Percentiles rank a stretch among this genome's conserved stretches.
Evolutionary conservation across 495 filamentous ascomycete species (phyloP).

Genomic region (Daldinia caldariorum): DNA sequence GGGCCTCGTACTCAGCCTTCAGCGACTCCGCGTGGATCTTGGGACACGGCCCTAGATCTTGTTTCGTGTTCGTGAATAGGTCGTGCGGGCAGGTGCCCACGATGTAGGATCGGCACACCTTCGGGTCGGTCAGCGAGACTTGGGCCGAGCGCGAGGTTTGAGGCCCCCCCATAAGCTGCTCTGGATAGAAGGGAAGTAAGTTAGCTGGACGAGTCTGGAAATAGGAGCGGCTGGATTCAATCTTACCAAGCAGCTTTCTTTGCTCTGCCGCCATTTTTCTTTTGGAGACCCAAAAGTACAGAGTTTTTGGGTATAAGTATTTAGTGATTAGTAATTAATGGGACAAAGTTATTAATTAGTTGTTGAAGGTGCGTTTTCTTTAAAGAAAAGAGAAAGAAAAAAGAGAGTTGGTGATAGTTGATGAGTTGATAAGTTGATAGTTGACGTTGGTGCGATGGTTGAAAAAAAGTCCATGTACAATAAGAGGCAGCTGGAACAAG

Average conservation of each 20-base stretch:
- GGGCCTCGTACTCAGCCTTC: slow-evolving; percentile 83
- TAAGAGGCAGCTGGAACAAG: slow-evolving; percentile 37
- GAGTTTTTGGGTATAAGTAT: not conserved
- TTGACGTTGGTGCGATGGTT: not conserved
- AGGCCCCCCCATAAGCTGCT: slow-evolving; percentile 83
- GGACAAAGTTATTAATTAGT: not conserved
- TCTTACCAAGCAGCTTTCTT: slow-evolving; percentile 88
- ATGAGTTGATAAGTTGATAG: not conserved
- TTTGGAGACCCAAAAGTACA: not conserved
- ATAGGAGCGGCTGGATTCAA: slow-evolving; percentile 9
- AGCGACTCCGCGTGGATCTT: slow-evolving; percentile 90
- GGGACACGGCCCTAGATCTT: slow-evolving; percentile 91
- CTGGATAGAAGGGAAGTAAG: slow-evolving; percentile 50
- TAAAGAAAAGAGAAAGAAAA: too few species aligned
- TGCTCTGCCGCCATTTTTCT: slow-evolving; percentile 91
- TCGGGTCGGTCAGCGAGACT: slow-evolving; percentile 88
- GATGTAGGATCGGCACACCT: slow-evolving; percentile 94
- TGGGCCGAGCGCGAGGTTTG: slow-evolving; percentile 76
- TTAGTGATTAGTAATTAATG: not conserved
- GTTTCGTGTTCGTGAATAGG: slow-evolving; percentile 99
- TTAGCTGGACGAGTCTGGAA: slow-evolving; percentile 28
- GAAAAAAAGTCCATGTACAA: slow-evolving; percentile 13
- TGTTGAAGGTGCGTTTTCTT: not conserved
- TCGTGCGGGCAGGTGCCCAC: slow-evolving; percentile 96
- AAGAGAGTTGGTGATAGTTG: not conserved